Evolutionary conservation across 1,284 basidiomycete genomes (phyloP).

Genomic region (Coniophora puteana): DNA sequence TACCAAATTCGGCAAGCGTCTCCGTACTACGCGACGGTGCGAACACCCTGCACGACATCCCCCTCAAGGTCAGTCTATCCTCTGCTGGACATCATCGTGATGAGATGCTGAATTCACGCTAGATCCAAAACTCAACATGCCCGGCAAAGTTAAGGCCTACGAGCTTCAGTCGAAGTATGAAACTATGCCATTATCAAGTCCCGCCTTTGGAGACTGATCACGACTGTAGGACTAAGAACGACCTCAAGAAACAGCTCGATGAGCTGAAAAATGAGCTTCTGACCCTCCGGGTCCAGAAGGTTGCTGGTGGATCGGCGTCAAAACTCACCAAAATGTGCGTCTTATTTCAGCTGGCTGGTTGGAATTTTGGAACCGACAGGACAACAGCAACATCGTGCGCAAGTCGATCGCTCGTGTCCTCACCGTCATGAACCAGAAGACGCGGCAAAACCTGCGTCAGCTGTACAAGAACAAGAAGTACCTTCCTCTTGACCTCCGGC

Average conservation of each 20-base stretch:
- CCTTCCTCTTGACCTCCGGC: slow-evolving; percentile 94
- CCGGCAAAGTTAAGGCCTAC: slow-evolving; percentile 93
- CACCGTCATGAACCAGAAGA: slow-evolving; percentile 99
- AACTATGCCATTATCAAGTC: slow-evolving; percentile 1
- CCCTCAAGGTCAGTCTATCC: slow-evolving; percentile 25
- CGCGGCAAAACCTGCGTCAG: slow-evolving; percentile 94
- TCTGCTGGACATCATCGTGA: not conserved
- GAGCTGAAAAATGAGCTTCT: slow-evolving; percentile 98
- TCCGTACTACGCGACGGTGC: slow-evolving; percentile 7
- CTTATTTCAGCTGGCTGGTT: not conserved
- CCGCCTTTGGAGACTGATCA: slow-evolving; percentile 6
- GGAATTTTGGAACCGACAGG: not conserved
- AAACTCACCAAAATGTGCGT: slow-evolving; percentile 98
- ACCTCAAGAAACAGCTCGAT: slow-evolving; percentile 91
- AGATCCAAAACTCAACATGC: slow-evolving; percentile 52
- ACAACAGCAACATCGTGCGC: slow-evolving; percentile 86
- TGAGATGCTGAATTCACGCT: slow-evolving; percentile 1
- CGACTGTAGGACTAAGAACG: slow-evolving; percentile 84
- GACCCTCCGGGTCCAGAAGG: slow-evolving; percentile 94
- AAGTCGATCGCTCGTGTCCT: slow-evolving; percentile 98
- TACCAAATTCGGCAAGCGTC: slow-evolving; percentile 24
- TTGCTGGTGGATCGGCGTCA: slow-evolving; percentile 92
- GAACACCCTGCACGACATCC: slow-evolving; percentile 10
- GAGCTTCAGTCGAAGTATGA: slow-evolving; percentile 97
- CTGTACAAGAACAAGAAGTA: slow-evolving; percentile 99